A percentile compares a stretch with the other conserved stretches of the same genome.
Conservation (phyloP, 768 basidiomycete genomes). For the Termitomyces sp. region DNA sequence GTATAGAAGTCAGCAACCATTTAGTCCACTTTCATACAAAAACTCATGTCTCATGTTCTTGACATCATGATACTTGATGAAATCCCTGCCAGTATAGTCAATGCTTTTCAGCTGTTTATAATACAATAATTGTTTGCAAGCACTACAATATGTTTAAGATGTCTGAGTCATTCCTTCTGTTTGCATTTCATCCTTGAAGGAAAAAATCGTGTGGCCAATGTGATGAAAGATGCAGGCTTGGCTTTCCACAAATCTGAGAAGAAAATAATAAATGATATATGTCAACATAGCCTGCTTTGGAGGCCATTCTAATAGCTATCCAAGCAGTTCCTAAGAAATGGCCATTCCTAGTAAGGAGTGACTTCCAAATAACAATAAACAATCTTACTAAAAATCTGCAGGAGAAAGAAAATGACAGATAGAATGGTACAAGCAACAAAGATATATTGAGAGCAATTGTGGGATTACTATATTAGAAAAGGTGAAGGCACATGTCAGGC, state of each 20-base stretch:
- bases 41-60: background rate
- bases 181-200: background rate
- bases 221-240: background rate
- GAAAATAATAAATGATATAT: background rate
- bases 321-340: no score
- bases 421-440: no score
- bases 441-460: no score
- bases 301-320: no score
- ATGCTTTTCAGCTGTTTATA: background rate
- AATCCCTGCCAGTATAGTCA: background rate
- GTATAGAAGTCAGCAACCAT: background rate
- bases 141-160: background rate
- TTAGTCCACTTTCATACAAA: background rate
- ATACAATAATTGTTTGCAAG: background rate
- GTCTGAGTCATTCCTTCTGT: background rate
- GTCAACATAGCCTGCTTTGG: background rate
- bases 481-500: no score
- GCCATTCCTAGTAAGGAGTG: no score
- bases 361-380: no score
- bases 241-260: background rate
- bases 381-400: no score
- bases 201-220: background rate
- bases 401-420: no score
- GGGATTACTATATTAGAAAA: no score
- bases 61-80: background rate